A percentile compares a stretch with the other conserved stretches of the same genome.
Evolutionary conservation across 768 basidiomycete species (phyloP).

Genomic region (Paxillus involutus): DNA sequence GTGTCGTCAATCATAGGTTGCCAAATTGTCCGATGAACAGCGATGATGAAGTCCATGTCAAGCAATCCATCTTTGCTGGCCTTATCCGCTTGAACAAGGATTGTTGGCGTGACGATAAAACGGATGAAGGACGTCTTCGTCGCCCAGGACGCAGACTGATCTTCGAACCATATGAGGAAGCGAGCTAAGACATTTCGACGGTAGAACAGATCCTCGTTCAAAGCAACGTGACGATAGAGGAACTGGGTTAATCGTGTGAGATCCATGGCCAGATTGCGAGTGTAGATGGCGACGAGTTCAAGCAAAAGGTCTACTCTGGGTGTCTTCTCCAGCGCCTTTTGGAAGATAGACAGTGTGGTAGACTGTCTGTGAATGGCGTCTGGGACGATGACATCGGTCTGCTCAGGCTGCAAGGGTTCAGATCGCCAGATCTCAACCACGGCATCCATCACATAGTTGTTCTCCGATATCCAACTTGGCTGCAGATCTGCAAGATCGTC

Average conservation of each 20-base stretch:
- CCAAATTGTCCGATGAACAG: constrained; percentile 79
- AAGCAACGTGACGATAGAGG: constrained; percentile 82
- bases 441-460: constrained; percentile 65
- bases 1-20: constrained; percentile 62
- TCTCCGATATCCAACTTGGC: constrained; percentile 70
- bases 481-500: constrained; percentile 70
- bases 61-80: constrained; percentile 59
- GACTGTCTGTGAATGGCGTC: constrained; percentile 61
- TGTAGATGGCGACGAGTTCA: constrained; percentile 80
- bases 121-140: constrained; percentile 83
- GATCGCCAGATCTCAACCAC: constrained; percentile 72
- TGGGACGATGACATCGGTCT: constrained; percentile 40
- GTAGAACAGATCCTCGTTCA: constrained; percentile 63
- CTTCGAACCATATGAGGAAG: constrained; percentile 84
- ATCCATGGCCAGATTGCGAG: constrained; percentile 79
- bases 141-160: constrained; percentile 56
- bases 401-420: constrained; percentile 46
- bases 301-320: constrained; percentile 87
- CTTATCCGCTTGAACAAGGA: constrained; percentile 73
- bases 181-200: constrained; percentile 83
- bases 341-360: constrained; percentile 76
- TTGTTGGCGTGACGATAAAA: constrained; percentile 82
- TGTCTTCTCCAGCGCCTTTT: constrained; percentile 63
- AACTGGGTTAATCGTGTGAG: constrained; percentile 77
- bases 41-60: constrained; percentile 66